These are phyloP conservation scores for Phytophthora brassicae DNA, from an alignment of 352 stramenopile genomes.

Conservation along the genomic window DNA sequence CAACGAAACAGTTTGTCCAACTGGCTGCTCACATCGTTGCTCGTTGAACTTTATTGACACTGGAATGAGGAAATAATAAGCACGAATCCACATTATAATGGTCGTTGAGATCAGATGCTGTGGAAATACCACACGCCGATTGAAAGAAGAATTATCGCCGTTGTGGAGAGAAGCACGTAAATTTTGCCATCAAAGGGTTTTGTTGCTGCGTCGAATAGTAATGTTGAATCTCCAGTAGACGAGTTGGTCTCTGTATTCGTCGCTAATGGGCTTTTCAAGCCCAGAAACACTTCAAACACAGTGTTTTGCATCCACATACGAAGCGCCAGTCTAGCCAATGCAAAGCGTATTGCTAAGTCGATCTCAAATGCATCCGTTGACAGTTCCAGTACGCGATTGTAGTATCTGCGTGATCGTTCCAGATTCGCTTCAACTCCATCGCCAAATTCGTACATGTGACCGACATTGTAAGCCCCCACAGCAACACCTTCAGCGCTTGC, in stretches of 20 bases:
- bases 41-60: conserved; percentile 44
- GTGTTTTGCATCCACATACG: conserved; percentile 36
- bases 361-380: conserved; percentile 32
- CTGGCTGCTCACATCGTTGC: conserved; percentile 73
- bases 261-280: conserved; percentile 1
- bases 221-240: conserved; percentile 7
- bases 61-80: conserved; percentile 10
- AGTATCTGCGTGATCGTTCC: conserved; percentile 63
- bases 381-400: conserved; percentile 55
- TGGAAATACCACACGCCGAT: conserved; percentile 32
- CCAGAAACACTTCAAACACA: conserved; percentile 23
- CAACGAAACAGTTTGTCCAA: conserved; percentile 67
- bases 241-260: conserved; percentile 7
- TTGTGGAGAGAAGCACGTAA: conserved; percentile 22
- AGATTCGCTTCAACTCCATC: conserved; percentile 51
- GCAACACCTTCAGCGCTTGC: conserved; percentile 62
- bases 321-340: conserved; percentile 35
- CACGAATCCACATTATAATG: background rate
- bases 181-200: conserved; percentile 10
- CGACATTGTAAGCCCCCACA: conserved; percentile 71
- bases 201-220: conserved; percentile 11
- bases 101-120: conserved; percentile 9
- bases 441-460: conserved; percentile 73
- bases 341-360: conserved; percentile 40
- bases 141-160: conserved; percentile 18